Conservation (phyloP, 768 basidiomycete species). For the Agrocybe praecox region DNA sequence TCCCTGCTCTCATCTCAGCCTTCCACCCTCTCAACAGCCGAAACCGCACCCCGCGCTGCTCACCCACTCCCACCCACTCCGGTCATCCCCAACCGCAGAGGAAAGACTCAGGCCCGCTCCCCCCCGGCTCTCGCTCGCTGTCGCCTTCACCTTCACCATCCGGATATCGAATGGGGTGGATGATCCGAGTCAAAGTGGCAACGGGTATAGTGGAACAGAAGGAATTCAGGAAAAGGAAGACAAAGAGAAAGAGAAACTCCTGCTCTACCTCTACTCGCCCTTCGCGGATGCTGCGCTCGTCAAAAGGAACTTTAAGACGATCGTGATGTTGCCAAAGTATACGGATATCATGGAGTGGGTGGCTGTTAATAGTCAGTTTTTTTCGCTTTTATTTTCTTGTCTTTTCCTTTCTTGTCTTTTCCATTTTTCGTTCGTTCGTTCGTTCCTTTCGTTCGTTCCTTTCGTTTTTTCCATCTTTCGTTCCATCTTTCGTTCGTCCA, state of each 20-base stretch:
- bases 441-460: too few relatives aligned
- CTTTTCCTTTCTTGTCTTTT: neutral
- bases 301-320: constrained; percentile 98
- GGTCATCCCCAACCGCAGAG: too few relatives aligned
- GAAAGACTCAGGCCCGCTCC: constrained; percentile 21
- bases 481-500: too few relatives aligned
- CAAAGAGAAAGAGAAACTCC: constrained; percentile 47
- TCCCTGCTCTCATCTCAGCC: neutral
- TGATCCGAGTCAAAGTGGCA: too few relatives aligned
- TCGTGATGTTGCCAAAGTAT: constrained; percentile 95
- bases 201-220: neutral
- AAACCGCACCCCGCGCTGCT: constrained; percentile 31
- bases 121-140: constrained; percentile 36
- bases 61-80: constrained; percentile 27
- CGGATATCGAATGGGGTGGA: too few relatives aligned
- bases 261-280: constrained; percentile 92
- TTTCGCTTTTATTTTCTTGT: neutral
- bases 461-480: too few relatives aligned
- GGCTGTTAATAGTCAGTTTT: constrained; percentile 77
- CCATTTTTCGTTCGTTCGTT: too few relatives aligned
- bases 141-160: constrained; percentile 26
- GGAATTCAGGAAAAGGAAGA: constrained; percentile 20
- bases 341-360: constrained; percentile 98
- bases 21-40: constrained; percentile 25
- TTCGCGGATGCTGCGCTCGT: constrained; percentile 96